Evolutionary conservation across 169 alveolate genomes (phyloP).

Genomic region (Neospora caninum): DNA sequence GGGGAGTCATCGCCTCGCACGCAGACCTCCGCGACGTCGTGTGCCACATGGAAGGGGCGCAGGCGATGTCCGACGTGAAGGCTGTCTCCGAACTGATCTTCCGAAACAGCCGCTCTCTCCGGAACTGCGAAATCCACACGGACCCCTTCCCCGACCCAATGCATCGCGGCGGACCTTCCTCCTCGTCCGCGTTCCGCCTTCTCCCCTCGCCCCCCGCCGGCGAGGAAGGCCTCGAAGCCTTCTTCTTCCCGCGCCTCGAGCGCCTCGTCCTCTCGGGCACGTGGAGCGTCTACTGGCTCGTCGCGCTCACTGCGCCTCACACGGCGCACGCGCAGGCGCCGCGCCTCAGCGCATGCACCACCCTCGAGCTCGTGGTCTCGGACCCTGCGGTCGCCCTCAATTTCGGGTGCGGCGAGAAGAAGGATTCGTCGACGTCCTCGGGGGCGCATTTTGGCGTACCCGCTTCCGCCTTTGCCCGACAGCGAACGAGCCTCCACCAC

Average conservation of each 20-base stretch:
- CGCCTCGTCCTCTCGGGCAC: neutral
- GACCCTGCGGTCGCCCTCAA: neutral
- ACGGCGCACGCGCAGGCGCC: neutral
- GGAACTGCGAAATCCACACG: neutral
- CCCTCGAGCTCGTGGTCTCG: neutral
- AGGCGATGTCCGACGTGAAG: neutral
- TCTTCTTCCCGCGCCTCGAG: neutral
- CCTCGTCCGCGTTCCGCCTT: neutral
- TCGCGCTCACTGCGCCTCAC: neutral
- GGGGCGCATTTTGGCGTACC: neutral
- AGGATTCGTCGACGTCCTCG: neutral
- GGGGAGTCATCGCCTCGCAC: neutral
- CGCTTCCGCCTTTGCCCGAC: no score
- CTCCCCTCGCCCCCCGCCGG: neutral
- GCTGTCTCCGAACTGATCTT: neutral
- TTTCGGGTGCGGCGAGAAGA: neutral
- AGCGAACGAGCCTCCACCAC: no score
- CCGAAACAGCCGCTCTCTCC: neutral
- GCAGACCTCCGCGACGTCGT: neutral
- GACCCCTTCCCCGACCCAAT: neutral
- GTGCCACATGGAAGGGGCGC: neutral
- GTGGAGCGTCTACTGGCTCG: conserved; percentile 4
- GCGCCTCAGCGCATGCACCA: neutral
- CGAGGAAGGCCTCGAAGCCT: neutral
- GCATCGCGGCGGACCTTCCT: conserved; percentile 19